These are phyloP conservation scores for Parachaetomium inaequale DNA, from an alignment of 495 filamentous ascomycete genomes.

Conservation along the genomic window DNA sequence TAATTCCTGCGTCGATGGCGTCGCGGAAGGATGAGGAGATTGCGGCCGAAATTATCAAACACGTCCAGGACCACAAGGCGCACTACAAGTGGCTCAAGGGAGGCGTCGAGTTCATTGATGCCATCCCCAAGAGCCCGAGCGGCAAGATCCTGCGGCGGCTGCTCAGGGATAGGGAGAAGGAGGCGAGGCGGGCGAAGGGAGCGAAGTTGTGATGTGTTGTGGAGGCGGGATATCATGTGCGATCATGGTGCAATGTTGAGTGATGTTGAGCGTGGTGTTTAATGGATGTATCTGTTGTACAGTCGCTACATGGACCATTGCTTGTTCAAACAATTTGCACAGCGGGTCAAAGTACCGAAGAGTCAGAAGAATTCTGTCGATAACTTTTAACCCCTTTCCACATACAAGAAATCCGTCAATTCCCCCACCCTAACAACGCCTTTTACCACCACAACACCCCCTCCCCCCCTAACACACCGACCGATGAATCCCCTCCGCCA, in stretches of 20 bases:
- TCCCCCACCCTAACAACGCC: too few relatives aligned
- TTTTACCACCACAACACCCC: too few relatives aligned
- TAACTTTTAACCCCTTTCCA: not conserved
- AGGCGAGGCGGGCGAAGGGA: conserved; percentile 59
- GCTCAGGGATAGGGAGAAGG: conserved; percentile 76
- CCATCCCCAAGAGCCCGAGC: conserved; percentile 83
- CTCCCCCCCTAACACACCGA: conserved; percentile 47
- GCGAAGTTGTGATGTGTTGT: conserved; percentile 40
- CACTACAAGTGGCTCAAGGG: conserved; percentile 88
- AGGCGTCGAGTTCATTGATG: conserved; percentile 71
- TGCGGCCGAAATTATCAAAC: conserved; percentile 61
- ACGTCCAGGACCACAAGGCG: conserved; percentile 80
- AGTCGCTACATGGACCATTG: not conserved
- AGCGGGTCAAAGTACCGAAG: not conserved
- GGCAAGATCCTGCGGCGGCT: conserved; percentile 86
- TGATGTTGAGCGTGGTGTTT: not conserved
- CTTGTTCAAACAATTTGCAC: not conserved
- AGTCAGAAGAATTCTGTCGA: not conserved
- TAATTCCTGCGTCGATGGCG: conserved; percentile 60
- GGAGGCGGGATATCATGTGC: not conserved
- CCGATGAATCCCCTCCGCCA: conserved; percentile 59
- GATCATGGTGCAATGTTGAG: not conserved
- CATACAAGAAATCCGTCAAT: not conserved
- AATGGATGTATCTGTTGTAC: not conserved
- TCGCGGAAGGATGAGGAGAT: conserved; percentile 53